Evolutionary conservation across 2,329 filamentous ascomycete species (phyloP).

Genomic region (Calonectria hawksworthii): DNA sequence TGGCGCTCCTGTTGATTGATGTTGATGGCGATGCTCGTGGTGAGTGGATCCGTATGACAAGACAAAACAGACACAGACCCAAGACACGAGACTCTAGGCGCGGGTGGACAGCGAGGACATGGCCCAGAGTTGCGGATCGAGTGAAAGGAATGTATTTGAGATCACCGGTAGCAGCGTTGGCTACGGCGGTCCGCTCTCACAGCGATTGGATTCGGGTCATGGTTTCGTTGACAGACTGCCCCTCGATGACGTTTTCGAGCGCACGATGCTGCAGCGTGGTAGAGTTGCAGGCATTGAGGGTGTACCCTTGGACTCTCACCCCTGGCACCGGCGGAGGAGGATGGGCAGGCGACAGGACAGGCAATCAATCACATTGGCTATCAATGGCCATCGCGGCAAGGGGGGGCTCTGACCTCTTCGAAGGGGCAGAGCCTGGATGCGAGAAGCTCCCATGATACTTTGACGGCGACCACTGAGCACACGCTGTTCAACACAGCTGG

Average conservation of each 20-base stretch:
- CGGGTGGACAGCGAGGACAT: background rate
- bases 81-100: conserved; percentile 4
- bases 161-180: conserved; percentile 22
- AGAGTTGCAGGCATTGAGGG: conserved; percentile 19
- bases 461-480: conserved; percentile 4
- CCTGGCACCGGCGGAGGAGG: conserved; percentile 18
- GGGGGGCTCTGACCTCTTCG: conserved; percentile 12
- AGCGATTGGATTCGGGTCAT: background rate
- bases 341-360: conserved; percentile 24
- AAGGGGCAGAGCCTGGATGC: conserved; percentile 11
- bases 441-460: conserved; percentile 3
- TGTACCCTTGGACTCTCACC: conserved; percentile 22
- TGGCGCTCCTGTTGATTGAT: conserved; percentile 8
- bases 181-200: background rate
- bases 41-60: conserved; percentile 24
- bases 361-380: conserved; percentile 25
- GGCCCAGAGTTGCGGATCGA: background rate
- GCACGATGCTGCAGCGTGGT: conserved; percentile 18
- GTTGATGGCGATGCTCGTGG: conserved; percentile 25
- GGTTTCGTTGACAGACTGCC: conserved; percentile 27
- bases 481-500: background rate
- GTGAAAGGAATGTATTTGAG: conserved; percentile 26
- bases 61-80: conserved; percentile 24
- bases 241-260: conserved; percentile 44
- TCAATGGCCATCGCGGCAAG: conserved; percentile 14